Evolutionary conservation across 1,284 basidiomycete genomes (phyloP), one percentile per base, ranked within the genome.

Genomic region (Ustilago esculenta): DNA sequence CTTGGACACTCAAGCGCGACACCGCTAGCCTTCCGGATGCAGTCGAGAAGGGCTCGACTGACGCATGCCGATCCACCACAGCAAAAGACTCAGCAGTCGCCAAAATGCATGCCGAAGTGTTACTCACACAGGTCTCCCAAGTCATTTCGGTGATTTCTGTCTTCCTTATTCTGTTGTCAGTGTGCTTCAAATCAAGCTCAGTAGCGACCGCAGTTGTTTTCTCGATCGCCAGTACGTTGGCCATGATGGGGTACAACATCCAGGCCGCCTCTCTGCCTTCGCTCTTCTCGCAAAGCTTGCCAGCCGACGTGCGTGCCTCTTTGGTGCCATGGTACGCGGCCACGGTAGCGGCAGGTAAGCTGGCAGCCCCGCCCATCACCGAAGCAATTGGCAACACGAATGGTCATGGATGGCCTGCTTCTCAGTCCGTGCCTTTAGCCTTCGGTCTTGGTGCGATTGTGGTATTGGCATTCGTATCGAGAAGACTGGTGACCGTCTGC

Each of bases 311-410:
- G 24, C 51, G 51, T 4, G 43, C 43, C 8, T 44, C 43, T 18
- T 21, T 54, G 17, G 43, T 45, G 21, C 51, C 51, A 8, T 54
- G 51, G 51, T 54, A 54, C 29, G 51, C 42, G n/a, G 51, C 51
- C n/a, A 54, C 51, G n/a, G 51, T 54, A 8, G 51, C 51, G 14
- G 42, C 43, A 15, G 43, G 51, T n/a, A 54, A 54, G 43, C 43
- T 54, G 21, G 51, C 51, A 33, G 51, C 42, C 6, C 51, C 51
- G n/a, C 51, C 51, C 17, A 37, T 54, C 27, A 54, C 43, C 20
- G 35, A 46, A 17, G 18, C 29, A 4, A 37, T 54, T n/a, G 41
- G 34, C 34, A 34, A 25, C 21, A 23, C 51, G 25, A n/a, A 24
- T 24, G 35, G 15, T 21, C 43, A 46, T 27, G 51, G 51, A 10